phyloP scores from a whole-genome alignment of 306 rosid genomes.

The Prunus salicina region DNA sequence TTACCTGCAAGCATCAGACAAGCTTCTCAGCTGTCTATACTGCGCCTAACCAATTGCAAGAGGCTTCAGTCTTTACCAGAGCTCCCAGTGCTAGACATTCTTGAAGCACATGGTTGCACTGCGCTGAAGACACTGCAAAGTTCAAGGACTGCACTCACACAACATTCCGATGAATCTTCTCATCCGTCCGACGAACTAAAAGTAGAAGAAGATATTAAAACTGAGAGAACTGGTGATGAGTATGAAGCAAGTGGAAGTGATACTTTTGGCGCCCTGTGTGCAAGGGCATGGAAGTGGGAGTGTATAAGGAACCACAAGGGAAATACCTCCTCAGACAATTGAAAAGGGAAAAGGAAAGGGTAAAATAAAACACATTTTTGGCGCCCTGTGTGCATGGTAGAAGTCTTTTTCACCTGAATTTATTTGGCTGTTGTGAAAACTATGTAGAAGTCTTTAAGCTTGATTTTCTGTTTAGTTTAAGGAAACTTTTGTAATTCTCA shows the following conservation, averaged over 20 bases:
- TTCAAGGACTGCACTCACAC: neutral
- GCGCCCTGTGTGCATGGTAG: neutral
- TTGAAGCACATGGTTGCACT: conserved; percentile 18
- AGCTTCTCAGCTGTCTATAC: neutral
- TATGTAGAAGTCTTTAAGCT: neutral
- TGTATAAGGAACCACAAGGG: no score
- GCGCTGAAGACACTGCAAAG: conserved; percentile 16
- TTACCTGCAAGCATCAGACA: conserved; percentile 13
- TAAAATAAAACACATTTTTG: neutral
- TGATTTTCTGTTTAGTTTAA: neutral
- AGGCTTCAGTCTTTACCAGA: conserved; percentile 1
- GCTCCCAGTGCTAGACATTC: conserved; percentile 1
- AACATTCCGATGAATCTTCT: neutral
- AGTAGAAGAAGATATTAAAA: neutral
- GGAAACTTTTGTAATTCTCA: neutral
- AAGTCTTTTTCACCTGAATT: neutral
- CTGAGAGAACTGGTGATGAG: neutral
- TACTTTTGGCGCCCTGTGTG: no score
- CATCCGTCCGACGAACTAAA: neutral
- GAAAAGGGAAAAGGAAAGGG: neutral
- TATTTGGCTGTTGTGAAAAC: neutral
- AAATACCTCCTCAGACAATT: neutral
- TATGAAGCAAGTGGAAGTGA: neutral
- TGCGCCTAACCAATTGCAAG: neutral
- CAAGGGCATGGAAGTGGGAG: no score